Base-by-base conservation (phyloP, 2,329 filamentous ascomycete species). In the Ceratocystis albifundus region DNA sequence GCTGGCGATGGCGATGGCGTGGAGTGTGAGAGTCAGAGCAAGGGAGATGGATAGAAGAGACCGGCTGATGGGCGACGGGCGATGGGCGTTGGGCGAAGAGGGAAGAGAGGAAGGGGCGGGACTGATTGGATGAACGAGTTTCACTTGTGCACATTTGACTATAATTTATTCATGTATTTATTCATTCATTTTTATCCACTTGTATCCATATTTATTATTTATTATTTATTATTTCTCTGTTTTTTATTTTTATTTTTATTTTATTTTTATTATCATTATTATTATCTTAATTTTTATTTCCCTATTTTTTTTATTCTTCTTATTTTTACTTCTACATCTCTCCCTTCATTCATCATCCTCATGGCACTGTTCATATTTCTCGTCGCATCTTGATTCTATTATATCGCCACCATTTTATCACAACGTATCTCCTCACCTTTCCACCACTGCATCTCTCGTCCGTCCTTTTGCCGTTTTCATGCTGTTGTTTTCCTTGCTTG, bases 101-200 rank as follows among this genome's bases (percentile, higher is more conserved):
- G 25, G 32, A n/a, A 57, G 53, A 57, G 53, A 30, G 30, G n/a
- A 57, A 57, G 53, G 53, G 53, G 22, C 22, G 25, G 22, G 30
- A 57, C 53, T 57, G 53, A 57, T 57, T 57, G 53, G 53, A 57
- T 30, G 53, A 57, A 57, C 53, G 53, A 57, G 53, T 57, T 57
- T 57, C 53, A 57, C 53, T 30, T 57, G 53, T 57, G 53, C 22
- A n/a, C 22, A 50, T 50, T 50, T 20, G 8, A 20, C 15, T 15
- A 50, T 12, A 20, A 22, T 50, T n/a, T 50, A 22, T 22, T n/a
- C 22, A 22, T n/a, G 22, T 32, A 28, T 57, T 25, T 20, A 50
- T 22, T 20, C 3, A 20, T 25, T 25, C 3, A 50, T 25, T 32
- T 57, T 57, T 30, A 55, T 30, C 22, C n/a, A 53, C 46, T 50